Conservation (phyloP, 2,329 filamentous ascomycete species). For the Dothideomycetes sp. region DNA sequence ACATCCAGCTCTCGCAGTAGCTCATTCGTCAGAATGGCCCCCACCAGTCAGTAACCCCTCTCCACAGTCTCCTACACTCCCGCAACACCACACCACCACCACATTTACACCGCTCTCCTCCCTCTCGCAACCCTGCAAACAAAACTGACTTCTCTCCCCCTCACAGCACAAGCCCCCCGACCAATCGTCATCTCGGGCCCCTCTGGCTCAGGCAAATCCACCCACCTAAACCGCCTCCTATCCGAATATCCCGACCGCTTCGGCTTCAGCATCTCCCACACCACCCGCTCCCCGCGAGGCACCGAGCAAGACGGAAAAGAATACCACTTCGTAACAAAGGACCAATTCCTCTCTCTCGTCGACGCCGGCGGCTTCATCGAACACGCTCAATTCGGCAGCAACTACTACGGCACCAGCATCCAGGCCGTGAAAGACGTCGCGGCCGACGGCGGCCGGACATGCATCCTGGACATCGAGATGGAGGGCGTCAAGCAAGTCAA, state of each 20-base stretch:
- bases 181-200: constrained; percentile 73
- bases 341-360: constrained; percentile 58
- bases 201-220: constrained; percentile 71
- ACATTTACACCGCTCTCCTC: too few species aligned
- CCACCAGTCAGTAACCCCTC: neutral
- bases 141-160: neutral
- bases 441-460: constrained; percentile 56
- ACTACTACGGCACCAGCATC: constrained; percentile 78
- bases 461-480: constrained; percentile 94
- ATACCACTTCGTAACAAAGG: constrained; percentile 66
- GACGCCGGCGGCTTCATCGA: constrained; percentile 69
- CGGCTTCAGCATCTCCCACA: constrained; percentile 46
- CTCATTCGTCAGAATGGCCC: neutral
- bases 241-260: constrained; percentile 56
- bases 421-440: constrained; percentile 63
- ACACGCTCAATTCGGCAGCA: constrained; percentile 74
- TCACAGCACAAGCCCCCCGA: constrained; percentile 5
- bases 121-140: too few species aligned
- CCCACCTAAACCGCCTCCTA: constrained; percentile 63
- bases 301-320: constrained; percentile 67
- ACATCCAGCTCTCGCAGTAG: neutral
- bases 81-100: too few species aligned
- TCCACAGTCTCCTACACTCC: neutral
- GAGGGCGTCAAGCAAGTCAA: constrained; percentile 95
- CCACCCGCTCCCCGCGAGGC: constrained; percentile 64